These are phyloP conservation scores for Calycina marina DNA, from an alignment of 2,329 filamentous ascomycete species.

Conservation along the genomic window DNA sequence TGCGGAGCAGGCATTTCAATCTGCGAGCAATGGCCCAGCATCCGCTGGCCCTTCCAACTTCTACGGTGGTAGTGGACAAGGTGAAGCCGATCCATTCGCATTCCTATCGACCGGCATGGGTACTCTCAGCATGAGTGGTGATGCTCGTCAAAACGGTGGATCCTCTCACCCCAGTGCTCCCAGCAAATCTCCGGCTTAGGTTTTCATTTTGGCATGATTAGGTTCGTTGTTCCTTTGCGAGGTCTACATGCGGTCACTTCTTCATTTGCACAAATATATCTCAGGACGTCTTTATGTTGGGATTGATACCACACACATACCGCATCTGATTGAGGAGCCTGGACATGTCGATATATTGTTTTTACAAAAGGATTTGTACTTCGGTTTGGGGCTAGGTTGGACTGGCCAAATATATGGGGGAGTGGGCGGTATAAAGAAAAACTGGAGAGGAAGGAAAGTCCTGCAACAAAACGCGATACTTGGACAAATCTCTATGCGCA, in stretches of 20 bases:
- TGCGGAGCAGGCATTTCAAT: conserved; percentile 87
- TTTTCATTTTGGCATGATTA: conserved; percentile 8
- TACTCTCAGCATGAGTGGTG: conserved; percentile 53
- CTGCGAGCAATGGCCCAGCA: conserved; percentile 66
- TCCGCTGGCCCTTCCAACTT: conserved; percentile 64
- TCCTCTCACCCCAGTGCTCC: conserved; percentile 19
- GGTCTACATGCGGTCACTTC: conserved; percentile 17
- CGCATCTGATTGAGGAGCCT: conserved; percentile 14
- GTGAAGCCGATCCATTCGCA: conserved; percentile 62
- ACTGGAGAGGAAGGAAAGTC: conserved; percentile 10
- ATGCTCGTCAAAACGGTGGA: conserved; percentile 48
- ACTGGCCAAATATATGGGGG: too few species aligned
- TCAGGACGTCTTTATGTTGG: conserved; percentile 23
- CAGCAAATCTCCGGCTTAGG: conserved; percentile 23
- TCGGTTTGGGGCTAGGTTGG: conserved; percentile 9
- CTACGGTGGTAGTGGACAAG: conserved; percentile 37
- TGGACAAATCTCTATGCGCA: conserved; percentile 17
- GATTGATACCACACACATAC: conserved; percentile 21
- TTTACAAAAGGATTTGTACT: conserved; percentile 13
- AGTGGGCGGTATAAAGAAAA: conserved; percentile 21
- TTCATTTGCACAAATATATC: conserved; percentile 16
- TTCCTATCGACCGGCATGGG: conserved; percentile 65
- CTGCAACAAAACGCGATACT: conserved; percentile 12
- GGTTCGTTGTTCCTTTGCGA: conserved; percentile 15
- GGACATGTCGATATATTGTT: conserved; percentile 15